Percentiles rank a stretch among this genome's conserved stretches.
Conservation (phyloP, 192 early-diverging fungal genomes). For the Backusella tarrabulga region DNA sequence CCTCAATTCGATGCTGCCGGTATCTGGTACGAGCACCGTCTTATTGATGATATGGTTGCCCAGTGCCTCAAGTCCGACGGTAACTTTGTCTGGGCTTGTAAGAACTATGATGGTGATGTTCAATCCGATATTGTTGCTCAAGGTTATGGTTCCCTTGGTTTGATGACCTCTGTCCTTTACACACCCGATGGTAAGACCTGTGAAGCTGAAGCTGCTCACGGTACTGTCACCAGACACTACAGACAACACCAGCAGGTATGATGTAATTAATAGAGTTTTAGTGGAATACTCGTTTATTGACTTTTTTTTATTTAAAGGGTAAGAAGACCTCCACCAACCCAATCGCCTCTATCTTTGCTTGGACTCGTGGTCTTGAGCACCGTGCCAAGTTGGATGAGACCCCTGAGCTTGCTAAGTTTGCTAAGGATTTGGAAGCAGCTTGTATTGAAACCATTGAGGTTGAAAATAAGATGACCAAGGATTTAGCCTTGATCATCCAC, state of each 20-base stretch:
- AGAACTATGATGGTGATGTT: constrained; percentile 97
- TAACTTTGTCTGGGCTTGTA: constrained; percentile 91
- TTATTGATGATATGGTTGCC: constrained; percentile 99
- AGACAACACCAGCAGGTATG: constrained; percentile 87
- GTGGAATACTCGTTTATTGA: not conserved
- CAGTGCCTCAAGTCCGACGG: constrained; percentile 95
- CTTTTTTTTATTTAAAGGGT: constrained; percentile 42
- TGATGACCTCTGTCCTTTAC: constrained; percentile 96
- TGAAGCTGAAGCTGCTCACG: constrained; percentile 97
- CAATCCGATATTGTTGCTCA: constrained; percentile 97
- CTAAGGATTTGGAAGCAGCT: constrained; percentile 78
- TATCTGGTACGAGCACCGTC: constrained; percentile 98
- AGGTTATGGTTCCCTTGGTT: constrained; percentile 88
- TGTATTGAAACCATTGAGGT: constrained; percentile 87
- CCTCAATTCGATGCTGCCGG: constrained; percentile 73
- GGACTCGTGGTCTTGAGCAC: constrained; percentile 91
- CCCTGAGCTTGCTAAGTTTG: constrained; percentile 69
- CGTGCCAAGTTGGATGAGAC: constrained; percentile 93
- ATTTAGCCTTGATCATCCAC: constrained; percentile 93
- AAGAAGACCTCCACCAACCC: constrained; percentile 95
- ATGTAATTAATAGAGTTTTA: not conserved
- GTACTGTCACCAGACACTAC: constrained; percentile 94
- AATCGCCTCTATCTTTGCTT: constrained; percentile 95
- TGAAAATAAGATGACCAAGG: constrained; percentile 94
- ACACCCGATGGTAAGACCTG: constrained; percentile 90